phyloP scores from a whole-genome alignment of 331 rosid species.

The Arachis monticola region DNA sequence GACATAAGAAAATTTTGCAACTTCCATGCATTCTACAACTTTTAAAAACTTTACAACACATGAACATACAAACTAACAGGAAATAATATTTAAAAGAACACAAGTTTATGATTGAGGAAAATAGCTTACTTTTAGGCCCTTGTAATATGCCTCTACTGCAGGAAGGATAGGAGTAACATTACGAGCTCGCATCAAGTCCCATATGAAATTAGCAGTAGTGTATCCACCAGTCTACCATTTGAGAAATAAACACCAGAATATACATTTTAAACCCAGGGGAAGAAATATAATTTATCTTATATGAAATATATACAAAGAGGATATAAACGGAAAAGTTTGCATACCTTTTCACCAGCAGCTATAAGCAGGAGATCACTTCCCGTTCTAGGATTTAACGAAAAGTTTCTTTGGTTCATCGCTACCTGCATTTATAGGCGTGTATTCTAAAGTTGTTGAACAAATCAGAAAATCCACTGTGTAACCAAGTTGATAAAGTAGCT shows the following conservation, averaged over 20 bases:
- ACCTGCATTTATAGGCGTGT: conserved; percentile 49
- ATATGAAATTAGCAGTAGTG: conserved; percentile 79
- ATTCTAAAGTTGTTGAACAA: not conserved
- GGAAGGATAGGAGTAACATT: conserved; percentile 45
- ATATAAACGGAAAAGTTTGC: conserved; percentile 17
- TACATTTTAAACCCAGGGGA: not conserved
- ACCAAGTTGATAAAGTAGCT: conserved; percentile 20
- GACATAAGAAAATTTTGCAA: not conserved
- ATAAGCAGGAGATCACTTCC: conserved; percentile 77
- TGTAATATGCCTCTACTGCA: conserved; percentile 80
- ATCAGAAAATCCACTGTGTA: not conserved
- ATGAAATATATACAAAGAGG: conserved; percentile 23
- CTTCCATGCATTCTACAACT: not conserved
- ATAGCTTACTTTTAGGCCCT: conserved; percentile 80
- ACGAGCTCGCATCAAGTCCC: conserved; percentile 90
- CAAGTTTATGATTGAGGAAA: conserved; percentile 24
- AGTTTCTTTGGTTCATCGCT: conserved; percentile 61
- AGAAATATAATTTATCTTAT: conserved; percentile 5
- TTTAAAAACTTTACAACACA: not conserved
- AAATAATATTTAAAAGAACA: conserved; percentile 24
- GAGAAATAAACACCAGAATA: conserved; percentile 32
- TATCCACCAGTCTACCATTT: conserved; percentile 83
- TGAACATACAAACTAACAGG: conserved; percentile 28
- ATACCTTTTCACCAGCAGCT: conserved; percentile 95
- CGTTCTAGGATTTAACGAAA: conserved; percentile 53